Percentiles rank a stretch among this genome's conserved stretches.
Evolutionary conservation across 768 basidiomycete genomes (phyloP).

Genomic region (Pisolithus sp.): DNA sequence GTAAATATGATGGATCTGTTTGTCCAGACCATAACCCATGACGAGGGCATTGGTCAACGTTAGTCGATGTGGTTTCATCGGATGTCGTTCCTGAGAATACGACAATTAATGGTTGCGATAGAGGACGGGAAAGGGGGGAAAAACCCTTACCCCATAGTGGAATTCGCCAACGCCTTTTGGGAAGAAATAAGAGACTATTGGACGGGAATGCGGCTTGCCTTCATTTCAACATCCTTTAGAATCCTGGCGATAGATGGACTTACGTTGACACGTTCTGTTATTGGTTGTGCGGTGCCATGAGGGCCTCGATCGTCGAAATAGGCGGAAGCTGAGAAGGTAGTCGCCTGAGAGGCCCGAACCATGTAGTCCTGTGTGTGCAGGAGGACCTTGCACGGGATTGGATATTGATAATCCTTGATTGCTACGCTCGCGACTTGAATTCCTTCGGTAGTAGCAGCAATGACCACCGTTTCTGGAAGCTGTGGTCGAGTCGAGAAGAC

Average conservation of each 20-base stretch:
- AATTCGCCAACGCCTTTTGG: conserved; percentile 91
- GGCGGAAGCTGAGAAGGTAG: conserved; percentile 65
- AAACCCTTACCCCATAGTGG: conserved; percentile 81
- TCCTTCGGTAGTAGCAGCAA: no score
- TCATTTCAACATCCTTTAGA: conserved; percentile 12
- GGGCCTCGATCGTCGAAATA: conserved; percentile 74
- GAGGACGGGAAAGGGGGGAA: background rate
- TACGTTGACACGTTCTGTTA: conserved; percentile 75
- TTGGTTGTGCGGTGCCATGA: conserved; percentile 68
- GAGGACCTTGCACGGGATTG: background rate
- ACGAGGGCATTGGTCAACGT: conserved; percentile 94
- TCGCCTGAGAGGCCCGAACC: conserved; percentile 33
- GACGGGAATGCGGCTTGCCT: conserved; percentile 37
- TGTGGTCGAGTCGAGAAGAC: background rate
- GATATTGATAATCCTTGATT: background rate
- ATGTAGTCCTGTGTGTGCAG: conserved; percentile 12
- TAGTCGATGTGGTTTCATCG: conserved; percentile 97
- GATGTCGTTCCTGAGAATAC: conserved; percentile 77
- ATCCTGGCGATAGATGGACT: conserved; percentile 19
- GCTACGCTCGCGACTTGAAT: background rate
- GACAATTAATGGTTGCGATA: conserved; percentile 2
- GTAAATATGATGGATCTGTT: conserved; percentile 89
- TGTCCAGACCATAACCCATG: conserved; percentile 92
- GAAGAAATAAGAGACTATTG: conserved; percentile 94
- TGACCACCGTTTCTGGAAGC: no score